Base-by-base conservation (phyloP, 2,329 filamentous ascomycete species). In the Aureobasidium zeae region DNA sequence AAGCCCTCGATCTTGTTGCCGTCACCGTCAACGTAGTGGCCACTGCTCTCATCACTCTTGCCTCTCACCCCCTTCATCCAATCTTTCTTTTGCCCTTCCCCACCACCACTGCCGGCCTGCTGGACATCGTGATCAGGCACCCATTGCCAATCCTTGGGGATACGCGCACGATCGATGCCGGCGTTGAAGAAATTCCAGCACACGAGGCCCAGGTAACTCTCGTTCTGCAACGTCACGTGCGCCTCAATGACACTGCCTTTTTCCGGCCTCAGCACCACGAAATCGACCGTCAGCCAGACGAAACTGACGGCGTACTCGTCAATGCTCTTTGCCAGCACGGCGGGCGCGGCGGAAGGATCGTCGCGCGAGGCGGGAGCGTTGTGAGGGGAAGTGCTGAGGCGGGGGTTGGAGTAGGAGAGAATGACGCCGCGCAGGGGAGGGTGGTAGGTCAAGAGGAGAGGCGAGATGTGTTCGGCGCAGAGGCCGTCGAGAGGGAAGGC, bases 101-200 rank as follows among this genome's bases (percentile, higher is more conserved):
- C n/a, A 24, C 20, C 47, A 13, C 48, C 45, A 5, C 26, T 32
- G 36, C 47, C 33, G 4, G 41, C 31, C 5, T 19, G 20, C 33
- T 30, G 31, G 3, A 44, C 57, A 41, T 66, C 58, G n/a, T 63
- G 65, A 7, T 77, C 71, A 9, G 79, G 76, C 12, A 86, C 72
- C 82, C 86, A 96, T 49, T 69, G 77, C 91, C 89, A 98, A 17
- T 75, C 73, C 11, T 67, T 63, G 0, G 91, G 91, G 12, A 98
- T 69, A 25, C 85, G 73, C 48, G 76, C 76, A 16, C 81, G 73
- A 55, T 89, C 83, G 48, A 98, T 84, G 31, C 82, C 86, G 1
- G 89, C 85, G 53, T 91, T 94, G 71, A 96, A 96, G 52, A 86
- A 77, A 61, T 89, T 89, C 65, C 86, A 88, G 61, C 86, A 91